These are phyloP conservation scores for Aleurites moluccanus DNA, from an alignment of 441 rosid species.

Conservation along the genomic window DNA sequence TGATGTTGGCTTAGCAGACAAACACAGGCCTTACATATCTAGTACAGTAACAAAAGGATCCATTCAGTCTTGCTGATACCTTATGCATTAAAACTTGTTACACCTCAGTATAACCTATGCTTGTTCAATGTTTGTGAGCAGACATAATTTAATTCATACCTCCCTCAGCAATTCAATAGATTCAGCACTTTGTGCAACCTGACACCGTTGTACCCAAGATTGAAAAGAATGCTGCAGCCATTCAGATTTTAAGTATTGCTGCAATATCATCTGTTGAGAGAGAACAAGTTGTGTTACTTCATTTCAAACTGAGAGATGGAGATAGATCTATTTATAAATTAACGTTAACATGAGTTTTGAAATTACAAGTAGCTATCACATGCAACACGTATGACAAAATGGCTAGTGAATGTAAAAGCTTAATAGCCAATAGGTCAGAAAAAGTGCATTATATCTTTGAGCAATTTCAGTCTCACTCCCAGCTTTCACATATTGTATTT, in stretches of 20 bases:
- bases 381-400: background rate
- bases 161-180: constrained; percentile 80
- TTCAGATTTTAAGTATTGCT: constrained; percentile 53
- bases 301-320: background rate
- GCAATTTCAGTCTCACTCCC: background rate
- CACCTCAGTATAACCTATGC: background rate
- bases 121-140: background rate
- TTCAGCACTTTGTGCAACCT: constrained; percentile 76
- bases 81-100: background rate
- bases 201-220: constrained; percentile 72
- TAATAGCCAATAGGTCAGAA: background rate
- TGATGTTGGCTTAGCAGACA: background rate
- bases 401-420: background rate
- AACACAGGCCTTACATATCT: background rate
- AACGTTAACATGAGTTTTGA: background rate
- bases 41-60: constrained; percentile 4
- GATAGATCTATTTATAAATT: background rate
- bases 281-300: constrained; percentile 23
- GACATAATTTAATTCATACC: constrained; percentile 39
- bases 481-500: constrained; percentile 1
- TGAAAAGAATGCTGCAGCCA: constrained; percentile 64
- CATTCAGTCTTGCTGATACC: background rate
- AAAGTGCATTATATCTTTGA: background rate
- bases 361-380: background rate
- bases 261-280: constrained; percentile 77